Conservation (phyloP, 2,329 filamentous ascomycete genomes). For the Apiospora pterosperma region DNA sequence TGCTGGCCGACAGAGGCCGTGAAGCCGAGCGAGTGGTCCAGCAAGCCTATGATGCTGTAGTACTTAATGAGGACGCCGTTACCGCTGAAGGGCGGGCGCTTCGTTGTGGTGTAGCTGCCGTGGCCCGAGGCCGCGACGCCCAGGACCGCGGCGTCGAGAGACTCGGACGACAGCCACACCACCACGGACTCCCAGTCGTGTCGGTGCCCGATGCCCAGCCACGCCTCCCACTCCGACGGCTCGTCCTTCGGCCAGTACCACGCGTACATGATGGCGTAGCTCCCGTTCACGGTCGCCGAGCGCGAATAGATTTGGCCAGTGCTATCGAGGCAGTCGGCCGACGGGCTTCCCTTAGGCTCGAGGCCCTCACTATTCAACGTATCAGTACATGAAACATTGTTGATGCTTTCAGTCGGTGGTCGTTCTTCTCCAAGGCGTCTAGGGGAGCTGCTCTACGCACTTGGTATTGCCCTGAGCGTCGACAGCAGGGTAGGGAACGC, state of each 20-base stretch:
- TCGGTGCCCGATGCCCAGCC: slow-evolving; percentile 28
- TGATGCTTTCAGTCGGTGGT: background rate
- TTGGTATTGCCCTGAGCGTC: slow-evolving; percentile 40
- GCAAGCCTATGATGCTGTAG: slow-evolving; percentile 20
- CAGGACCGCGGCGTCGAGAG: slow-evolving; percentile 20
- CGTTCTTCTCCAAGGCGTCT: background rate
- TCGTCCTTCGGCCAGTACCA: slow-evolving; percentile 37
- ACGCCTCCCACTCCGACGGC: slow-evolving; percentile 18
- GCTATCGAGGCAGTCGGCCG: slow-evolving; percentile 22
- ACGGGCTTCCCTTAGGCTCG: slow-evolving; percentile 18
- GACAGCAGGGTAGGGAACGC: slow-evolving; percentile 55
- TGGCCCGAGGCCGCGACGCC: slow-evolving; percentile 29
- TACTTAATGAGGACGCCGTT: slow-evolving; percentile 25
- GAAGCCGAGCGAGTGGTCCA: slow-evolving; percentile 32
- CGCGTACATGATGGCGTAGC: slow-evolving; percentile 29
- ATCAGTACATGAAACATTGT: slow-evolving; percentile 10
- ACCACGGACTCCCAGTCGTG: slow-evolving; percentile 33
- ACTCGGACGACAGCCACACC: slow-evolving; percentile 24
- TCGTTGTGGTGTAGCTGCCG: slow-evolving; percentile 22
- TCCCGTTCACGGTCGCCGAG: slow-evolving; percentile 20
- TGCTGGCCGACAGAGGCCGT: slow-evolving; percentile 30
- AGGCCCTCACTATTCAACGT: slow-evolving; percentile 23
- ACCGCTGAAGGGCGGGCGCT: slow-evolving; percentile 17
- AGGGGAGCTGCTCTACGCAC: slow-evolving; percentile 9
- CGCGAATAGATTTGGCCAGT: slow-evolving; percentile 33